Conservation (phyloP, 2,329 filamentous ascomycete genomes). For the Thielaviopsis punctulata region DNA sequence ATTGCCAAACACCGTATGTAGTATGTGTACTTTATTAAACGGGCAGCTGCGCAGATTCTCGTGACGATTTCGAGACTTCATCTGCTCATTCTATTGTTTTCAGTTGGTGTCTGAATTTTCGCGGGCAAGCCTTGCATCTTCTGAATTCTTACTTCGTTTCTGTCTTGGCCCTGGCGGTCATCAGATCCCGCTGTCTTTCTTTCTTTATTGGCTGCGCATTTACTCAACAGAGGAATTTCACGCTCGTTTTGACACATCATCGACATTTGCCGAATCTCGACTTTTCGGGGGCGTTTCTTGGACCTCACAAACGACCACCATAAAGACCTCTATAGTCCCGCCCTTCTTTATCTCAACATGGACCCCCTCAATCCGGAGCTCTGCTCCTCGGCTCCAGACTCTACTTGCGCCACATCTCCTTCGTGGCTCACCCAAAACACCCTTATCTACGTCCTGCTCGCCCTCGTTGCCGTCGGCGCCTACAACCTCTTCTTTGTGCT, state of each 20-base stretch:
- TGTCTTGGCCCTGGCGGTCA: conserved; percentile 2
- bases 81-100: neutral
- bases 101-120: neutral
- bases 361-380: conserved; percentile 1
- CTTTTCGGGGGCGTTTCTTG: too few species aligned
- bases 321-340: too few species aligned
- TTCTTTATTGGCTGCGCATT: neutral
- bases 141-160: neutral
- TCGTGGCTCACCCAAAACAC: neutral
- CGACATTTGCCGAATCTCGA: neutral
- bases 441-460: conserved; percentile 8
- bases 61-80: neutral
- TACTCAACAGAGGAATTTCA: neutral
- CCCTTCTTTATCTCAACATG: neutral
- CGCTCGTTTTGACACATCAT: neutral
- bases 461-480: conserved; percentile 4
- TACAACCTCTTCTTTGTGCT: conserved; percentile 18
- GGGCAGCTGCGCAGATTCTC: neutral
- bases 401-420: neutral
- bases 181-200: neutral
- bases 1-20: neutral
- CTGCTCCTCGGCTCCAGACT: neutral
- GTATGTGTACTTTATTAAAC: too few species aligned
- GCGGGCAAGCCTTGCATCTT: too few species aligned
- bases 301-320: too few species aligned